Conservation (phyloP, 2,329 filamentous ascomycete species). For the Rhytidhysteron rufulum region DNA sequence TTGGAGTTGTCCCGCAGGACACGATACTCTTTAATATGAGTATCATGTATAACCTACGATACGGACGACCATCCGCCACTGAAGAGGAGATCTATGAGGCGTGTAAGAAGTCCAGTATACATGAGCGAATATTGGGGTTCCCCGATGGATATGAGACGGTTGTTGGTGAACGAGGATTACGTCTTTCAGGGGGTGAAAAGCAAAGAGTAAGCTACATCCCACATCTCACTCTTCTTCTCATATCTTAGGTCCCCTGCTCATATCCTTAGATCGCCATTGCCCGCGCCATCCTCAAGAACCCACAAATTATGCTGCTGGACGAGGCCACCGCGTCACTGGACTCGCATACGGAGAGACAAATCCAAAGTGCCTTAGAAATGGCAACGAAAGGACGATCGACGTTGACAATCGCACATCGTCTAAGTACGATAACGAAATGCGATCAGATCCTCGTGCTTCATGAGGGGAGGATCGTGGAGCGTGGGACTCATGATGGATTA, state of each 20-base stretch:
- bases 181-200: conserved; percentile 57
- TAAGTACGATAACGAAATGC: conserved; percentile 72
- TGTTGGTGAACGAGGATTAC: conserved; percentile 7
- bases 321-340: conserved; percentile 39
- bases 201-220: conserved; percentile 54
- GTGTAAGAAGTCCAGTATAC: conserved; percentile 54
- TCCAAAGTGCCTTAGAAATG: conserved; percentile 41
- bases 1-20: conserved; percentile 59
- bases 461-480: conserved; percentile 66
- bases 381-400: conserved; percentile 8
- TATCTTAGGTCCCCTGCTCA: too few relatives aligned
- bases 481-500: conserved; percentile 71
- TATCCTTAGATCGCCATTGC: too few relatives aligned
- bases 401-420: conserved; percentile 48
- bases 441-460: conserved; percentile 75
- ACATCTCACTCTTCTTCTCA: too few relatives aligned
- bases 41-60: conserved; percentile 58
- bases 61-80: conserved; percentile 51
- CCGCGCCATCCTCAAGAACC: conserved; percentile 76
- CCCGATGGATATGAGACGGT: conserved; percentile 17
- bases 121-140: conserved; percentile 55
- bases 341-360: conserved; percentile 55
- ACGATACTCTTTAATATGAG: conserved; percentile 56
- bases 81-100: conserved; percentile 54
- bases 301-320: conserved; percentile 62